A percentile compares a stretch with the other conserved stretches of the same genome.
Conservation (phyloP, 139 green algal species). For the Tetraselmis striata region DNA sequence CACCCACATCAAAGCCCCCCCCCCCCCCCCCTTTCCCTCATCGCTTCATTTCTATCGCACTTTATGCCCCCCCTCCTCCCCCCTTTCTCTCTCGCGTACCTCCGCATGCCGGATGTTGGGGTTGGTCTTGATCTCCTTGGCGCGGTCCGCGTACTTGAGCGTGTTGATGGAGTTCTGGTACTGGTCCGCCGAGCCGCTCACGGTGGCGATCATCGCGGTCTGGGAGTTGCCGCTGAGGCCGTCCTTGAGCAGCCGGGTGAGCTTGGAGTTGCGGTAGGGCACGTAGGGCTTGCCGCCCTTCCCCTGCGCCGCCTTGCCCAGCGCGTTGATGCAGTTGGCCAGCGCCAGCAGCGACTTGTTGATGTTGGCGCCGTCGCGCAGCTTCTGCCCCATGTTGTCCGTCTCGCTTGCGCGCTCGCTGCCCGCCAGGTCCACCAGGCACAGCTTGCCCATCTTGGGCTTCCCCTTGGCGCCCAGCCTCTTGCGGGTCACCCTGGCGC, state of each 20-base stretch:
- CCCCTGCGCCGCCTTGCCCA: constrained; percentile 37
- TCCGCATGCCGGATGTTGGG: no score
- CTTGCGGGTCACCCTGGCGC: constrained; percentile 5
- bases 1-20: no score
- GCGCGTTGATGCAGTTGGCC: constrained; percentile 47
- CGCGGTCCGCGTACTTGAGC: constrained; percentile 52
- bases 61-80: no score
- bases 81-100: no score
- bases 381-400: constrained; percentile 15
- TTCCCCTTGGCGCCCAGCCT: constrained; percentile 1
- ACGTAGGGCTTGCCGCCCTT: constrained; percentile 52
- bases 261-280: constrained; percentile 70
- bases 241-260: constrained; percentile 69
- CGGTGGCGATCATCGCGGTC: constrained; percentile 80
- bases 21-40: no score
- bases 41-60: no score
- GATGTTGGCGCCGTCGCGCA: constrained; percentile 40
- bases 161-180: constrained; percentile 77
- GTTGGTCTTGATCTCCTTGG: constrained; percentile 92
- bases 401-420: constrained; percentile 21
- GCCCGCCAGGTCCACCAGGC: constrained; percentile 42
- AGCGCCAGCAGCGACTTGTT: constrained; percentile 39
- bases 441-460: constrained; percentile 25
- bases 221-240: constrained; percentile 71
- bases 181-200: constrained; percentile 51